Conservation (phyloP, 2,329 filamentous ascomycete species). For the Gremmenia infestans region DNA sequence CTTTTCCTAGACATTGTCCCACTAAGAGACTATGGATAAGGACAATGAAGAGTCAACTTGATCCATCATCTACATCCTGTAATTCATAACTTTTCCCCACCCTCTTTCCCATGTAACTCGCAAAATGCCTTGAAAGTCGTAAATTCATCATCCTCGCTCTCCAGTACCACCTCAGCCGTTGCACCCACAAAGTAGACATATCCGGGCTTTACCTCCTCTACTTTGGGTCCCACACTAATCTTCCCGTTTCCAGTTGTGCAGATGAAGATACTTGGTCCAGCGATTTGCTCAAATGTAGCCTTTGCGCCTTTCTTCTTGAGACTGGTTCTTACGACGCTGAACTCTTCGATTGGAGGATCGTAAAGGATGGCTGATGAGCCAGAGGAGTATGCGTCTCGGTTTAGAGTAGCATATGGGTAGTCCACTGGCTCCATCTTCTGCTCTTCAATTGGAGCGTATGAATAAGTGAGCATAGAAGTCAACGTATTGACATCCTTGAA, state of each 20-base stretch:
- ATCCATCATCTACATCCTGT: too few relatives aligned
- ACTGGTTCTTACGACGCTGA: slow-evolving; percentile 78
- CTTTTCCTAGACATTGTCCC: too few relatives aligned
- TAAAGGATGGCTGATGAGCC: slow-evolving; percentile 71
- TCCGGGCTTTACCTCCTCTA: slow-evolving; percentile 66
- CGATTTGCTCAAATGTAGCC: slow-evolving; percentile 80
- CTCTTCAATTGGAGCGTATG: slow-evolving; percentile 86
- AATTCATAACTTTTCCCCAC: slow-evolving; percentile 22
- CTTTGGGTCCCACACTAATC: slow-evolving; percentile 80
- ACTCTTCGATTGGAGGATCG: slow-evolving; percentile 95
- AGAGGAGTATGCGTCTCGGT: slow-evolving; percentile 75
- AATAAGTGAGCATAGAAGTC: slow-evolving; percentile 89
- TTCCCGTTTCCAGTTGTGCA: slow-evolving; percentile 79
- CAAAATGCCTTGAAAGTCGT: slow-evolving; percentile 93
- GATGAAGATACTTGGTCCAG: slow-evolving; percentile 88
- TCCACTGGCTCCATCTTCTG: slow-evolving; percentile 87
- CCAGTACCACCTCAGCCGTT: slow-evolving; percentile 75
- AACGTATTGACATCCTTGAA: slow-evolving; percentile 94
- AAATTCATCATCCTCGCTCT: slow-evolving; percentile 69
- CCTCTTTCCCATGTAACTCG: slow-evolving; percentile 57
- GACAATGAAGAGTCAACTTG: too few relatives aligned
- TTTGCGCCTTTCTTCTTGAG: slow-evolving; percentile 69
- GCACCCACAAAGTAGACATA: slow-evolving; percentile 83
- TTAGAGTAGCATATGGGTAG: slow-evolving; percentile 81
- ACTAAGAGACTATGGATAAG: too few relatives aligned